These are phyloP conservation scores for Gossypium lobatum DNA, from an alignment of 441 rosid species.

Conservation along the genomic window DNA sequence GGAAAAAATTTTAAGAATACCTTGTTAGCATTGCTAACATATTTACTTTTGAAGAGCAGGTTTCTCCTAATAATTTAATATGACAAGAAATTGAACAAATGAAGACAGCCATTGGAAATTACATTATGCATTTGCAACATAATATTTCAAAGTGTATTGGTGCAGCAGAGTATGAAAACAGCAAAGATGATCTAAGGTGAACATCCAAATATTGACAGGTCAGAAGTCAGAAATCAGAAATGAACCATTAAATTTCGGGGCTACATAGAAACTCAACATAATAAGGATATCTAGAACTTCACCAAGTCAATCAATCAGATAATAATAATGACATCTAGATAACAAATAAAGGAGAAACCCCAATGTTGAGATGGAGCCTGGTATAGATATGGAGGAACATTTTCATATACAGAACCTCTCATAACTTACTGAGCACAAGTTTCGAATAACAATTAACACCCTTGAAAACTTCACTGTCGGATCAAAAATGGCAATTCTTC, in stretches of 20 bases:
- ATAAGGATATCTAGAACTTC: not conserved
- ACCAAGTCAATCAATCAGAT: no score
- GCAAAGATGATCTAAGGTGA: not conserved
- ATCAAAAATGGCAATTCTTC: not conserved
- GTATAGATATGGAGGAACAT: not conserved
- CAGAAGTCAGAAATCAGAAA: not conserved
- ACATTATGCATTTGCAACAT: not conserved
- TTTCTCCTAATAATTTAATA: not conserved
- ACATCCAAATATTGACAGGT: not conserved
- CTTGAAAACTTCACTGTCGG: not conserved
- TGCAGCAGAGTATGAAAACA: not conserved
- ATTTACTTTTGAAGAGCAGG: not conserved
- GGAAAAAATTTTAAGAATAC: not conserved
- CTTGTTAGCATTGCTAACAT: not conserved
- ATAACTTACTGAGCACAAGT: not conserved
- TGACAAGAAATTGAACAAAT: not conserved
- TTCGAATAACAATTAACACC: not conserved
- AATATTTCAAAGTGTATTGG: not conserved
- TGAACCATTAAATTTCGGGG: not conserved
- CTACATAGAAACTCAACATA: not conserved
- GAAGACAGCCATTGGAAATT: not conserved
- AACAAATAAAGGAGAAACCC: not conserved
- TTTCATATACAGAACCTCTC: not conserved
- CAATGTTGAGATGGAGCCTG: not conserved
- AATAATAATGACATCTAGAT: not conserved